Conservation (phyloP, 1,284 basidiomycete genomes). For the Phellopilus nigrolimitatus region DNA sequence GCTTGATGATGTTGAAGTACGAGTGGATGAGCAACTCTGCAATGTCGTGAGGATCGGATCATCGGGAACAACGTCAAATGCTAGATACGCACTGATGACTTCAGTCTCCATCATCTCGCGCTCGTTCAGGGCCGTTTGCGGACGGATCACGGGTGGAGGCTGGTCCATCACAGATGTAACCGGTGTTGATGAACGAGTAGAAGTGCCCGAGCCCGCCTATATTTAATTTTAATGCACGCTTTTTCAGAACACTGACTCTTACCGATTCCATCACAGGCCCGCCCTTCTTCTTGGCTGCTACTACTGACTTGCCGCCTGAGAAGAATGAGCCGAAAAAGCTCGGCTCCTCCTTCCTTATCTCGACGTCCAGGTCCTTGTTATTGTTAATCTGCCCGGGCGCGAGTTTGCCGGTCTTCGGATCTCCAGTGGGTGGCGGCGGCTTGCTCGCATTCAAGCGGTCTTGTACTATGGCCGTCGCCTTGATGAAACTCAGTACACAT, state of each 20-base stretch:
- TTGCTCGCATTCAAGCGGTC: constrained; percentile 82
- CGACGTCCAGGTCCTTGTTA: constrained; percentile 90
- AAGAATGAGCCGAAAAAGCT: constrained; percentile 99
- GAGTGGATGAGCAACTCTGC: constrained; percentile 86
- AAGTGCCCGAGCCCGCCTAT: constrained; percentile 6
- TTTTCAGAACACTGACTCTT: constrained; percentile 24
- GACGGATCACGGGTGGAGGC: constrained; percentile 88
- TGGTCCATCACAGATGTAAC: constrained; percentile 24
- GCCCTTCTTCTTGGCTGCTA: constrained; percentile 63
- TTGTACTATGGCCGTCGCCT: constrained; percentile 88
- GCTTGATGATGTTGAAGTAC: constrained; percentile 97
- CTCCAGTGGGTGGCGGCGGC: constrained; percentile 52
- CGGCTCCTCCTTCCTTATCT: constrained; percentile 80
- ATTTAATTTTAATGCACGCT: constrained; percentile 8
- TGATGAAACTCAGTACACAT: constrained; percentile 4
- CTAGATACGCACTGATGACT: constrained; percentile 84
- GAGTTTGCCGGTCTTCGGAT: constrained; percentile 69
- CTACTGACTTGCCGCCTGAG: constrained; percentile 52
- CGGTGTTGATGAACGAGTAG: constrained; percentile 16
- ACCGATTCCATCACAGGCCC: constrained; percentile 79
- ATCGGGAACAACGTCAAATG: not conserved
- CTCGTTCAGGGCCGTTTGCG: constrained; percentile 90
- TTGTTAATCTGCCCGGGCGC: constrained; percentile 74
- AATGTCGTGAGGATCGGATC: not conserved
- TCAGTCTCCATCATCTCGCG: constrained; percentile 98